Percentiles rank a stretch among this genome's conserved stretches.
Conservation (phyloP, 2,329 filamentous ascomycete genomes). For the Arthrobotrys conoides region DNA sequence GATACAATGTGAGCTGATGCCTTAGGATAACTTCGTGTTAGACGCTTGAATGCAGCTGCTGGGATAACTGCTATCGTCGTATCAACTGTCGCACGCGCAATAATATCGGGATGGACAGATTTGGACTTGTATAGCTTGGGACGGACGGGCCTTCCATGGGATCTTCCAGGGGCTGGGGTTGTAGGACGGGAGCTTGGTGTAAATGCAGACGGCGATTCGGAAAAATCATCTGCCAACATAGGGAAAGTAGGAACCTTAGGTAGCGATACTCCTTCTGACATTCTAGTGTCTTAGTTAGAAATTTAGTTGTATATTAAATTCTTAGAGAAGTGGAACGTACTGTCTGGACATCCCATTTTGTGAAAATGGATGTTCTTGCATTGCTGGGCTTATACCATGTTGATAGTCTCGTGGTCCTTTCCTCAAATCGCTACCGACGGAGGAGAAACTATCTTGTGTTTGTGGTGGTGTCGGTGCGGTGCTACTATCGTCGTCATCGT, state of each 20-base stretch:
- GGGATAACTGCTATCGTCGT: conserved; percentile 99
- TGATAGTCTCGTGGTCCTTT: conserved; percentile 34
- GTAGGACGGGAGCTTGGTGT: conserved; percentile 66
- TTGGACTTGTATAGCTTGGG: conserved; percentile 70
- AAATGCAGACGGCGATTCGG: conserved; percentile 62
- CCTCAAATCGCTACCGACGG: conserved; percentile 19
- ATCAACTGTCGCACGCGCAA: conserved; percentile 94
- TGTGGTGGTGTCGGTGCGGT: conserved; percentile 56
- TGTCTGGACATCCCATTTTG: conserved; percentile 38
- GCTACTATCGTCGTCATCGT: conserved; percentile 73
- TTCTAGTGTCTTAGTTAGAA: conserved; percentile 20
- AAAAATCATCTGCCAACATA: conserved; percentile 71
- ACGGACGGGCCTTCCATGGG: conserved; percentile 54
- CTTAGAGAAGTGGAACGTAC: conserved; percentile 10
- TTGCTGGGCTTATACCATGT: conserved; percentile 16
- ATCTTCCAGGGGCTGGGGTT: conserved; percentile 63
- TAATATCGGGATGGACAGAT: conserved; percentile 95
- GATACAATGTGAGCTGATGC: conserved; percentile 98
- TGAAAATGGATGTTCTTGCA: conserved; percentile 42
- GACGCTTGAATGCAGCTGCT: conserved; percentile 90
- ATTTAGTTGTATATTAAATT: not conserved
- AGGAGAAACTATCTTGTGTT: conserved; percentile 43
- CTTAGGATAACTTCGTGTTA: conserved; percentile 95
- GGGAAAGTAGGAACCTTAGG: conserved; percentile 81
- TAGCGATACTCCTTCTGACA: conserved; percentile 66